Conservation (phyloP, 495 filamentous ascomycete genomes). For the Viridothelium virens region DNA sequence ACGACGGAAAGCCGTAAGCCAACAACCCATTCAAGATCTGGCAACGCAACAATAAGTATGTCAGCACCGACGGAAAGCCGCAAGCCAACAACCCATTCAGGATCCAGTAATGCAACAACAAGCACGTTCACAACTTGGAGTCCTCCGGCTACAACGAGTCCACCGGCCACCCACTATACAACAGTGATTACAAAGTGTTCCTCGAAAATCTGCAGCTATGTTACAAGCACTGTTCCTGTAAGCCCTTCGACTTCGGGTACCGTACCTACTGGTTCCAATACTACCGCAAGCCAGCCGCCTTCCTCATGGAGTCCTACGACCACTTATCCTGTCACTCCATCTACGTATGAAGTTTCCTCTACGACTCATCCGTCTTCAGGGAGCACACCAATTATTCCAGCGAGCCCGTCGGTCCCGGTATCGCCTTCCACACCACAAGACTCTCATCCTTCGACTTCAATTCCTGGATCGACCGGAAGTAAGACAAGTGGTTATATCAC, state of each 20-base stretch:
- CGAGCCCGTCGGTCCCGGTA: neutral
- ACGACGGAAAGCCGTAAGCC: conserved; percentile 5
- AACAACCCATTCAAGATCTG: neutral
- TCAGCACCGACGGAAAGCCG: neutral
- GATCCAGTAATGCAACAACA: neutral
- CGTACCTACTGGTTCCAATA: neutral
- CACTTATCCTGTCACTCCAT: no score
- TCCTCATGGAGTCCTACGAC: no score
- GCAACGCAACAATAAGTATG: neutral
- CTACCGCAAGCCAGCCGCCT: neutral
- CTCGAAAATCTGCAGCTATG: neutral
- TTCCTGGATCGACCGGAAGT: neutral
- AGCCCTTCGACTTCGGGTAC: neutral
- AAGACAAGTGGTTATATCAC: neutral
- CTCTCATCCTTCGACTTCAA: neutral
- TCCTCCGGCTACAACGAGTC: neutral
- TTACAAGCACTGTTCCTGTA: neutral
- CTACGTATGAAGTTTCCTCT: no score
- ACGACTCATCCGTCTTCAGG: no score
- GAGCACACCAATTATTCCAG: neutral
- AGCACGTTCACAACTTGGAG: neutral
- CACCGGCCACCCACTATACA: neutral
- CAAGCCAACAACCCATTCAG: neutral
- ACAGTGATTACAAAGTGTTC: neutral
- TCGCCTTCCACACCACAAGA: neutral